Evolutionary conservation across 192 early-diverging fungal genomes (phyloP), one percentile per base, ranked within the genome.

Genomic region (Endogone sp.): DNA sequence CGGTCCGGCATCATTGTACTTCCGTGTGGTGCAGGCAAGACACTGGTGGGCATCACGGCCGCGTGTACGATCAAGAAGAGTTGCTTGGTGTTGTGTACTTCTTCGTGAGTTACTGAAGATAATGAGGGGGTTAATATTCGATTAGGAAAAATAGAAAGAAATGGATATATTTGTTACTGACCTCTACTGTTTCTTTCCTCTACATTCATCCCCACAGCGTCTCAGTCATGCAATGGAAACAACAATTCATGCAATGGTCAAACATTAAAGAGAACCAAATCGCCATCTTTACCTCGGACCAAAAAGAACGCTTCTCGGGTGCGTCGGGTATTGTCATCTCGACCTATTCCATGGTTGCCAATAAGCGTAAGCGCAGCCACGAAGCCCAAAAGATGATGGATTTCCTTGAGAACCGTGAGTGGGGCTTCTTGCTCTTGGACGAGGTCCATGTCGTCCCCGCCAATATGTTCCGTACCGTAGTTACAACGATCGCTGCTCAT

Each of bases 361-460:
- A 93, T 73, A 89, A 85, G 3, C 90, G 94, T 28, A 97, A 97
- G 70, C 89, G 96, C 49, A 95, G 97, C 2, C 89, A 96, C 72
- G 94, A 96, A 66, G 89, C 96, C 0, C 82, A 93, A 76, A 90
- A 96, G 69, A 94, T 98, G 91, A 94, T 99, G 93, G 89, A 96
- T 54, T 98, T 95, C 73, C 79, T 99, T 25, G 83, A 85, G 56
- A 84, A 85, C 24, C 88, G 88, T 44, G 97, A 99, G 76, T 99
- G 98, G 98, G 98, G 98, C 3, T 93, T 99, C 71, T 79, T 99
- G 69, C 74, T 99, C 16, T 79, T 99, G 32, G 98, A 99, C 69
- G 98, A 99, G 78, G 98, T 99, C 4, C 98, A 99, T 70, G 97
- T 99, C 28, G 95, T 96, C 20, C 98, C 98, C 3, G 95, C 96